These are phyloP conservation scores for Hanseniaspora sp. DNA, from an alignment of 1,139 yeast species.

Conservation along the genomic window DNA sequence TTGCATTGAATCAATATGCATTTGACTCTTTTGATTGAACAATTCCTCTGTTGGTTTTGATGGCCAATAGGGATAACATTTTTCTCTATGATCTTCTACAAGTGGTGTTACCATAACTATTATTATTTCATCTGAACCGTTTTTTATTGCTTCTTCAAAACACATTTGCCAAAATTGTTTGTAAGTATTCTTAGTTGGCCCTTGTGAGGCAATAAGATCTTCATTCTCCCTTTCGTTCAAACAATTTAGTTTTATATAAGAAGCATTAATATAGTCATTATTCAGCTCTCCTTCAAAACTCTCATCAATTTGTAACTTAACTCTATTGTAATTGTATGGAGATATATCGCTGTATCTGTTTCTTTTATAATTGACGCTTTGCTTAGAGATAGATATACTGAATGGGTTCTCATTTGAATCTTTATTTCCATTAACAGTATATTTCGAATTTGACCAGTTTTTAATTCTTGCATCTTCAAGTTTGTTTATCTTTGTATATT, in stretches of 20 bases:
- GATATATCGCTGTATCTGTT: conserved; percentile 48
- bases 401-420: conserved; percentile 23
- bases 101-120: conserved; percentile 84
- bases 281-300: background rate
- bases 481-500: conserved; percentile 27
- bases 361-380: conserved; percentile 27
- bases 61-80: conserved; percentile 74
- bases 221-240: conserved; percentile 22
- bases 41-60: background rate
- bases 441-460: conserved; percentile 26
- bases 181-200: conserved; percentile 56
- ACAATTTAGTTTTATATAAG: conserved; percentile 28
- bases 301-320: conserved; percentile 31
- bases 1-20: background rate
- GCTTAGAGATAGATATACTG: conserved; percentile 25
- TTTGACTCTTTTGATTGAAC: background rate
- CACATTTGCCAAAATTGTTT: conserved; percentile 85
- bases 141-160: conserved; percentile 33
- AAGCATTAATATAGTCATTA: conserved; percentile 41
- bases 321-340: conserved; percentile 51
- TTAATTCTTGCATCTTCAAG: conserved; percentile 30
- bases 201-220: conserved; percentile 51
- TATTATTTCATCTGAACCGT: conserved; percentile 37
- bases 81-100: conserved; percentile 45
- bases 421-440: conserved; percentile 18